These are phyloP conservation scores for Hyphodiscus hymeniophilus DNA, from an alignment of 495 filamentous ascomycete genomes.

Conservation along the genomic window DNA sequence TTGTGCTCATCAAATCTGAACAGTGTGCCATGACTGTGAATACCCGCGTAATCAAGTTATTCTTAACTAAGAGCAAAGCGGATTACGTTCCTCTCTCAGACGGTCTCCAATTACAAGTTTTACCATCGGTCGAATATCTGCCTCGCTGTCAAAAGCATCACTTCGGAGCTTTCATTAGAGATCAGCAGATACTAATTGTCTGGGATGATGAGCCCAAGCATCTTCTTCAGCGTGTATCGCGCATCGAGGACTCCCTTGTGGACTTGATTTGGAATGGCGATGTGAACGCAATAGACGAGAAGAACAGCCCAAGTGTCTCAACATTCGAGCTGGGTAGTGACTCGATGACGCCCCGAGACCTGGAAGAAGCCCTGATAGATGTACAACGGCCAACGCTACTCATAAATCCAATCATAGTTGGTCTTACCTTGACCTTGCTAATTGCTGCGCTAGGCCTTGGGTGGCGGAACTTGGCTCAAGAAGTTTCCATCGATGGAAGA, in stretches of 20 bases:
- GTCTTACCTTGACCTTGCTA: constrained; percentile 40
- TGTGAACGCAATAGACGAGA: constrained; percentile 33
- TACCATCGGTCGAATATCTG: constrained; percentile 45
- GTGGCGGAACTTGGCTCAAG: constrained; percentile 42
- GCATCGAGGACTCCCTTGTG: constrained; percentile 45
- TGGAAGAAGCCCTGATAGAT: constrained; percentile 29
- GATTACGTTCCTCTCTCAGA: constrained; percentile 46
- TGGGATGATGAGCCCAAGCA: constrained; percentile 58
- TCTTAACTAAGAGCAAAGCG: constrained; percentile 36
- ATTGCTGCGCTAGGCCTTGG: constrained; percentile 47
- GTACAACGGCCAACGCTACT: constrained; percentile 37
- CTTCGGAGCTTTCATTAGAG: constrained; percentile 57
- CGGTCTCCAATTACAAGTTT: constrained; percentile 52
- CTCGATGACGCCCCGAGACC: constrained; percentile 27
- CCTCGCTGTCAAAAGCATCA: constrained; percentile 54
- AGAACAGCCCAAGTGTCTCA: constrained; percentile 23
- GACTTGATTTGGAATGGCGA: constrained; percentile 45
- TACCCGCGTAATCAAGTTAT: constrained; percentile 46
- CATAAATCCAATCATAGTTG: constrained; percentile 42
- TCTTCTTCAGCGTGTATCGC: constrained; percentile 38
- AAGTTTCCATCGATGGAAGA: constrained; percentile 38
- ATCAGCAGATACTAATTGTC: constrained; percentile 48
- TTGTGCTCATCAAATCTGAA: background rate
- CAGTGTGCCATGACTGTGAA: constrained; percentile 53
- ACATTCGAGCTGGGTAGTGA: constrained; percentile 26